Conservation (phyloP, 164 flowering plant genomes). For the Vitis riparia region DNA sequence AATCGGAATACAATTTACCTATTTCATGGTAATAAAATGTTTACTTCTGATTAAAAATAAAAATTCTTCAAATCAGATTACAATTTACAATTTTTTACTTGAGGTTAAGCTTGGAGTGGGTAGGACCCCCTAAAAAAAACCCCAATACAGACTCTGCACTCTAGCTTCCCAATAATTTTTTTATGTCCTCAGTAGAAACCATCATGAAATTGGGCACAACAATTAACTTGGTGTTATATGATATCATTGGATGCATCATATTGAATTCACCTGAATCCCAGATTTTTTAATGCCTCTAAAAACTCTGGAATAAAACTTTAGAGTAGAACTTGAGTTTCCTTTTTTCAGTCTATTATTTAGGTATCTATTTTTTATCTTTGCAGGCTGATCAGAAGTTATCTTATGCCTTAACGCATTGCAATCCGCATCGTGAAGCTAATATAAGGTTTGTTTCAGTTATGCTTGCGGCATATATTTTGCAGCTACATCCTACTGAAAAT, state of each 20-base stretch:
- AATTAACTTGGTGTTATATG: neutral
- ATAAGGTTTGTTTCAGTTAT: constrained; percentile 73
- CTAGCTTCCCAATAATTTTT: no score
- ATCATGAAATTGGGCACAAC: no score
- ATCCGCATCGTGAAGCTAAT: constrained; percentile 69
- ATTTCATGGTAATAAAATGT: no score
- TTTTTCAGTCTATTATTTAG: constrained; percentile 5
- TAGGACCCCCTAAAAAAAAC: no score
- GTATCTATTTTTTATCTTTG: constrained; percentile 19
- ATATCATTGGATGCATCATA: neutral
- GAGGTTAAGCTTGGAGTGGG: no score
- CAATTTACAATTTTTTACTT: no score
- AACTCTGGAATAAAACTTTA: neutral
- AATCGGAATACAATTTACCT: no score
- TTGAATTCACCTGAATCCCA: neutral
- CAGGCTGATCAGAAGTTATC: constrained; percentile 96
- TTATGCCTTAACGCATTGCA: constrained; percentile 84
- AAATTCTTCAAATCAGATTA: no score
- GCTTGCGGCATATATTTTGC: constrained; percentile 27
- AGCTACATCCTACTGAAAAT: neutral
- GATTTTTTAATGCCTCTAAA: neutral
- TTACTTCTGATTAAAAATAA: no score
- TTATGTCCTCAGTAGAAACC: no score
- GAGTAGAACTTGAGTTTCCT: neutral
- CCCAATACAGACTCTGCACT: no score